Base-by-base conservation (phyloP, 768 basidiomycete species). In the Gloeostereum incarnatum region DNA sequence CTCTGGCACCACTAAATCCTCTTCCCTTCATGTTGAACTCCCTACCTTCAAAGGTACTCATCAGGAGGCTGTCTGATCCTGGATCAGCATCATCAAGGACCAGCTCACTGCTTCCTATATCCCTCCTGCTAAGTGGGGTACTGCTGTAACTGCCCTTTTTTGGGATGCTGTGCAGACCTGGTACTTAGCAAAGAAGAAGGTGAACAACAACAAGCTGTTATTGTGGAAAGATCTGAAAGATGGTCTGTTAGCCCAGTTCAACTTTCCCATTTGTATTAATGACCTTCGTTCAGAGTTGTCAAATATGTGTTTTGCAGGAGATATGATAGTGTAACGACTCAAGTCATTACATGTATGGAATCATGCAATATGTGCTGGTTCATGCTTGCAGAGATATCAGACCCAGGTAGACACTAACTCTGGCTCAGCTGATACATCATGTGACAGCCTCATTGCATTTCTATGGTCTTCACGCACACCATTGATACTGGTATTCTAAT, bases 141-240 rank as follows among this genome's bases (percentile, higher is more conserved):
- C 37, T 22, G 37, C 31, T 30, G 26, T 42, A 16, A 36, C 29
- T 10, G 30, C 35, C 18, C 41, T 42, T 3, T 34, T 42, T 18
- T 31, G 41, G 13, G 41, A 42, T 14, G 41, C 21, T 6, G 41
- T 35, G 5, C 41, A 18, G 6, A 42, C 41, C 36, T 42, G 34
- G 35, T 42, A 42, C 22, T 30, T 42, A 5, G 2, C 41, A 10
- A 31, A 38, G 36, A 42, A 31, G 14, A 24, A 37, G 20, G 35
- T 16, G 9, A 29, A 38, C 30, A 30, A 17, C 18, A 35, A 36
- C 6, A 13, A 36, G 27, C 35, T 35, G 9, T 24, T 35, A 7
- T 9, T n/a, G 22, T 10, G 35, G 26, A 31, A 42, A 14, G 14
- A 21, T 5, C 33, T 42, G n/a, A 13, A 21, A 19, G 29, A 22